Evolutionary conservation across 2,329 filamentous ascomycete species (phyloP).

Genomic region (Colletotrichum aenigma): DNA sequence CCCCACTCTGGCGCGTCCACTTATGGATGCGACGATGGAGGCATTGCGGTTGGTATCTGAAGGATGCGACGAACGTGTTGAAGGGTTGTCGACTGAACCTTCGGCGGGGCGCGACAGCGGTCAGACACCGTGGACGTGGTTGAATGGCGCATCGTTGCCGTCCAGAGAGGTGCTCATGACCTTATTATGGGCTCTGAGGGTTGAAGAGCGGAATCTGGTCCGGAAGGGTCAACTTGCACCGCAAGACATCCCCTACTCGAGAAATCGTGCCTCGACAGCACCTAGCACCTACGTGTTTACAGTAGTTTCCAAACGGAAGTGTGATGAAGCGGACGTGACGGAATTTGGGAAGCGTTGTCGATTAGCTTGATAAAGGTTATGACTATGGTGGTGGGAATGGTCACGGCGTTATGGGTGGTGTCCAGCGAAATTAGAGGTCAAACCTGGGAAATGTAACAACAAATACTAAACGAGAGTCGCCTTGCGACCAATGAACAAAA

Average conservation of each 20-base stretch:
- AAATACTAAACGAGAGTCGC: neutral
- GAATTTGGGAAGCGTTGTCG: constrained; percentile 14
- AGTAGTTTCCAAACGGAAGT: constrained; percentile 9
- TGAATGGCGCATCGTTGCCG: constrained; percentile 42
- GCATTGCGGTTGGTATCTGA: constrained; percentile 75
- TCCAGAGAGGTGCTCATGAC: constrained; percentile 53
- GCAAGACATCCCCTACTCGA: neutral
- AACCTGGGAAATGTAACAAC: neutral
- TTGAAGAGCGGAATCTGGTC: constrained; percentile 43
- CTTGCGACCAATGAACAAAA: neutral
- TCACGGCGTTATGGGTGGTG: neutral
- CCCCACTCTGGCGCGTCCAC: constrained; percentile 75
- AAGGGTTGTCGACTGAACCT: constrained; percentile 35
- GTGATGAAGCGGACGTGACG: neutral
- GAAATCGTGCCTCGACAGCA: neutral
- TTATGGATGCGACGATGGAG: constrained; percentile 75
- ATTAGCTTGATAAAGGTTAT: neutral
- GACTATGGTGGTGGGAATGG: neutral
- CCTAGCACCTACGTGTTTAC: neutral
- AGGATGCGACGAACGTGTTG: constrained; percentile 52
- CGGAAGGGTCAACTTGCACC: neutral
- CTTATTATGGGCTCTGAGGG: constrained; percentile 48
- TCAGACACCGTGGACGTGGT: constrained; percentile 38
- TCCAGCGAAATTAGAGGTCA: neutral
- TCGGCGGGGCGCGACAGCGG: constrained; percentile 40